Evolutionary conservation across 805 yeast genomes (phyloP), one percentile per base, ranked within the genome.

Genomic region (Pichia gijzeniarum): DNA sequence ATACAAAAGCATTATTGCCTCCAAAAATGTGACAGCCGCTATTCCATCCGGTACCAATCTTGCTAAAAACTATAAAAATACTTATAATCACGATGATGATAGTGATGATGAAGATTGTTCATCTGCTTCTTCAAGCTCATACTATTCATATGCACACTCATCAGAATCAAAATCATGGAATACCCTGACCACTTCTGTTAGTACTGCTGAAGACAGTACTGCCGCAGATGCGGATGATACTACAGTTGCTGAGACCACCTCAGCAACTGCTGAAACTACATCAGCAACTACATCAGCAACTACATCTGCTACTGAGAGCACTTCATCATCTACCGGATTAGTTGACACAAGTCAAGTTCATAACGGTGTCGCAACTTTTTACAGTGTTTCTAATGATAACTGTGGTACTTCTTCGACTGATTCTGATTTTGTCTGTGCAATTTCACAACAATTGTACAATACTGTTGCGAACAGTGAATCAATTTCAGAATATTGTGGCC

Each of bases 311-410:
- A 18, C 50, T 13, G 25, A 45, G 9, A n/a, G 32, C 27, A 19
- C 47, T 38, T 17, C 56, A 2, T 16, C 53, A 4, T 30, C 47
- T 3, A n/a, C 48, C 6, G 36, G 52, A 13, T 32, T 52, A 28
- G 38, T 45, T 4, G 30, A 43, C n/a, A 19, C 53, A 9, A 21
- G 45, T 21, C 43, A 45, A 1, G 45, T 49, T 3, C 38, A 51
- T 27, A 47, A 64, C 2, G 79, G 79, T 36, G 60, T 73, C 48
- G 80, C 79, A 43, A 76, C 80, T 27, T 76, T 61, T 60, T 76
- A 72, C 56, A 55, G 58, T 27, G 67, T 74, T 18, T 69, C 69
- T 5, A 54, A 63, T 40, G 80, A 79, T 48, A 74, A 78, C 38
- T 76, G 81, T 63, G 80, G 80, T 31, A 56, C 65, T 14, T 56